phyloP scores from a whole-genome alignment of 257 asterid species.

The Penstemon davidsonii region DNA sequence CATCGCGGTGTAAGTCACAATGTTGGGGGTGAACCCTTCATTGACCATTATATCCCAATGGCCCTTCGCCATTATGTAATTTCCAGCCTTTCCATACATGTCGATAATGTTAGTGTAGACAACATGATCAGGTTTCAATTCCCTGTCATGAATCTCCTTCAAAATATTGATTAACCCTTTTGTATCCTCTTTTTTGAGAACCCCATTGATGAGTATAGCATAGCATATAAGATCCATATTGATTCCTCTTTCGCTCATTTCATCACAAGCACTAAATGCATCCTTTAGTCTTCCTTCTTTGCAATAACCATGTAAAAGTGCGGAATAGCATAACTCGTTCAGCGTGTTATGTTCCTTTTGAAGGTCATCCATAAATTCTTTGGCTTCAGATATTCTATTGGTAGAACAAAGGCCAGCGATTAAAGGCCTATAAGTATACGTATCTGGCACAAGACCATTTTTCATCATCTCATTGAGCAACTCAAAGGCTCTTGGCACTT shows the following conservation, averaged over 20 bases:
- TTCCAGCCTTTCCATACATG: conserved; percentile 62
- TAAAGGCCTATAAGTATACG: conserved; percentile 74
- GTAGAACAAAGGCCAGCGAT: conserved; percentile 68
- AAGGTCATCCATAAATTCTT: conserved; percentile 56
- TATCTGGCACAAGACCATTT: conserved; percentile 73
- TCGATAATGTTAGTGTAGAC: conserved; percentile 69
- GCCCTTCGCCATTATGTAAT: conserved; percentile 59
- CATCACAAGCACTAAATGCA: conserved; percentile 46
- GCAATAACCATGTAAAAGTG: conserved; percentile 72
- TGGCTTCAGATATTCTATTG: conserved; percentile 66
- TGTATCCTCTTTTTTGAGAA: conserved; percentile 47
- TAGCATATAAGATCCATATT: conserved; percentile 73
- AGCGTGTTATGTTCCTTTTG: conserved; percentile 46
- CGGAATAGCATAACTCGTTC: conserved; percentile 79
- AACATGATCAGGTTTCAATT: conserved; percentile 64
- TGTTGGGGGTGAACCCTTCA: conserved; percentile 66
- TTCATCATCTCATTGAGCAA: conserved; percentile 68
- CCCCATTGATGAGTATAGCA: conserved; percentile 58
- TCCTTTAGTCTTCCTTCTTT: conserved; percentile 64
- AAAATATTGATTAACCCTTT: conserved; percentile 39
- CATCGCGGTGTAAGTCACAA: conserved; percentile 65
- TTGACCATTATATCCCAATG: conserved; percentile 73
- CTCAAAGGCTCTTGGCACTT: conserved; percentile 58
- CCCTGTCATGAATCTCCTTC: conserved; percentile 57
- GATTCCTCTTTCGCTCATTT: conserved; percentile 66